A percentile compares a stretch with the other conserved stretches of the same genome.
Conservation (phyloP, 1,284 basidiomycete genomes). For the Puccinia horiana region DNA sequence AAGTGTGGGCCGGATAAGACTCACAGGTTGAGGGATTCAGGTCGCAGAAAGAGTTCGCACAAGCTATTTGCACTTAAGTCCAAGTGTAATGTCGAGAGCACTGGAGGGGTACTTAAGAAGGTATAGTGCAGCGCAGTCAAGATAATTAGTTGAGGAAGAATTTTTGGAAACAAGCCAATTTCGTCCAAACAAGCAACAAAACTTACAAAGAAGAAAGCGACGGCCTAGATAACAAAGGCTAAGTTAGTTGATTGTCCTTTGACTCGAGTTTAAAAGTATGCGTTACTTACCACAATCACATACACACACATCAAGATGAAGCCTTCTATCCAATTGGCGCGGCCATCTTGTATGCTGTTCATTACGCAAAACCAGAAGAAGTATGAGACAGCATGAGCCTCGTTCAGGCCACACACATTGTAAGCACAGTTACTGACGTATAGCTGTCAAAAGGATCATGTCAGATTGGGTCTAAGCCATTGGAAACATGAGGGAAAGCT, state of each 20-base stretch:
- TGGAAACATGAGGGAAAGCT: not conserved
- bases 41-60: not conserved
- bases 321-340: conserved; percentile 47
- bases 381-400: not conserved
- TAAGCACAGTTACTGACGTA: not conserved
- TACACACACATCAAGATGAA: conserved; percentile 46
- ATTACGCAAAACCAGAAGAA: not conserved
- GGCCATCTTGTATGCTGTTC: conserved; percentile 40
- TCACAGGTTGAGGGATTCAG: not conserved
- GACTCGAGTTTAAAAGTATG: not conserved
- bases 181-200: not conserved
- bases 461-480: not conserved
- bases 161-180: not conserved
- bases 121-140: not conserved
- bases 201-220: conserved; percentile 49
- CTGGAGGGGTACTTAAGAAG: not conserved
- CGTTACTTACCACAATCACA: conserved; percentile 39
- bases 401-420: not conserved
- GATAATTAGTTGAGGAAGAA: not conserved
- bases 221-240: conserved; percentile 12
- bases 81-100: not conserved
- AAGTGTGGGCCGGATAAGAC: not conserved
- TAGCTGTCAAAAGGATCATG: conserved; percentile 18
- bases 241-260: not conserved
- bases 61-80: not conserved